Conservation (phyloP, 306 rosid species). For the Cucumis melo region DNA sequence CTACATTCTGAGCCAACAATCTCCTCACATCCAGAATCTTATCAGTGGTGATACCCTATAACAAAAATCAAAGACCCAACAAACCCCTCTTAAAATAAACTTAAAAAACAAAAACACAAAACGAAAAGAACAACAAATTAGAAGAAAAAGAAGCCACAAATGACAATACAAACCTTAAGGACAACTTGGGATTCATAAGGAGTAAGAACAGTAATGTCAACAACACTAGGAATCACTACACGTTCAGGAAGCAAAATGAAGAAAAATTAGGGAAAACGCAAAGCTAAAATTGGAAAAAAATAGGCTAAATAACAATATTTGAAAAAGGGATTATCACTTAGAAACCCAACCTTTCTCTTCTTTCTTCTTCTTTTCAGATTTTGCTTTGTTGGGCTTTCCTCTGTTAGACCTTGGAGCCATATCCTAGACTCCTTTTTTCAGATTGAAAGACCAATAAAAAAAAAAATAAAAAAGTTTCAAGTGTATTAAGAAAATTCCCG, state of each 20-base stretch:
- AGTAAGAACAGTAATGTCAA: slow-evolving; percentile 58
- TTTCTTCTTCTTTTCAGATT: slow-evolving; percentile 81
- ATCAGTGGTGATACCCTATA: slow-evolving; percentile 83
- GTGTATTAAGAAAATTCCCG: not conserved
- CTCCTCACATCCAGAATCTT: slow-evolving; percentile 80
- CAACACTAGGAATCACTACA: slow-evolving; percentile 58
- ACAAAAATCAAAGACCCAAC: not conserved
- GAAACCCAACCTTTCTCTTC: slow-evolving; percentile 67
- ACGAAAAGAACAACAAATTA: not conserved
- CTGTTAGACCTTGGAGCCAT: slow-evolving; percentile 91
- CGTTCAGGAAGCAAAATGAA: not conserved
- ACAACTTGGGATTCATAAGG: slow-evolving; percentile 56
- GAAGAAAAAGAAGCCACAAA: not conserved
- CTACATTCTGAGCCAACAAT: slow-evolving; percentile 71
- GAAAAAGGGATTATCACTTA: not conserved
- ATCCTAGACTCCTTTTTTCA: not conserved
- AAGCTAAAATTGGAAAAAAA: not conserved
- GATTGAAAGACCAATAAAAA: not conserved
- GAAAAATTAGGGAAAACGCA: no score
- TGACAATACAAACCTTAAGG: slow-evolving; percentile 40
- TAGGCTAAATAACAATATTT: not conserved
- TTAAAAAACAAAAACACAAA: not conserved
- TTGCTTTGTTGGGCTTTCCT: slow-evolving; percentile 62
- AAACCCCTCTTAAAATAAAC: not conserved
- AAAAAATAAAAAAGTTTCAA: not conserved